Evolutionary conservation across 2,329 filamentous ascomycete genomes (phyloP).

Genomic region (Pseudogymnoascus sp.): DNA sequence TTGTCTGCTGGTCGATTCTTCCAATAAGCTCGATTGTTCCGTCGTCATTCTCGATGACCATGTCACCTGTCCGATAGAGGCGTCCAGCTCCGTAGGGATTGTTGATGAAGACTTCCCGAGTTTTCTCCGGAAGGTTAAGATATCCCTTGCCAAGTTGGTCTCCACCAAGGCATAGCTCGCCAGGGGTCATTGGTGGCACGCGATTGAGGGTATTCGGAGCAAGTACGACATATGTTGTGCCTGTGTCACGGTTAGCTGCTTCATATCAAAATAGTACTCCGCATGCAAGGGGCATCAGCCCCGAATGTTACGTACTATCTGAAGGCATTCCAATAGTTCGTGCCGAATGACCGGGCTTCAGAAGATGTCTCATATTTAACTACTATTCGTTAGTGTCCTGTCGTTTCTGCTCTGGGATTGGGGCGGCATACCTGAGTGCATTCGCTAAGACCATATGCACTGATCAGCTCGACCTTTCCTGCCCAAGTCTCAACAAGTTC

Average conservation of each 20-base stretch:
- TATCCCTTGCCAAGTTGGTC: slow-evolving; percentile 55
- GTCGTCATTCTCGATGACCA: slow-evolving; percentile 46
- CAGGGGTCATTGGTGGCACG: neutral
- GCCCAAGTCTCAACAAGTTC: slow-evolving; percentile 37
- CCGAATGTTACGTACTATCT: slow-evolving; percentile 66
- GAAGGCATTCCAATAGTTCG: slow-evolving; percentile 9
- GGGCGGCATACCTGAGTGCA: slow-evolving; percentile 59
- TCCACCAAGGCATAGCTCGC: slow-evolving; percentile 27
- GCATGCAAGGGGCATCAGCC: slow-evolving; percentile 83
- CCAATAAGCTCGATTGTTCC: slow-evolving; percentile 55
- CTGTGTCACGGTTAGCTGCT: slow-evolving; percentile 64
- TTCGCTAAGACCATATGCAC: slow-evolving; percentile 75
- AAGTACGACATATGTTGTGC: slow-evolving; percentile 64
- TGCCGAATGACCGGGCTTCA: neutral
- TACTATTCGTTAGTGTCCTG: neutral
- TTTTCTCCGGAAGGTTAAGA: slow-evolving; percentile 51
- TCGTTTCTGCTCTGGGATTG: slow-evolving; percentile 38
- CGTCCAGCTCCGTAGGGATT: slow-evolving; percentile 46
- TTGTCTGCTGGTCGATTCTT: slow-evolving; percentile 57
- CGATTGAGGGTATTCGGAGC: neutral
- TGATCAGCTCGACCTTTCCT: slow-evolving; percentile 30
- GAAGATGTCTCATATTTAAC: neutral
- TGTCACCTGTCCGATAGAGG: slow-evolving; percentile 54
- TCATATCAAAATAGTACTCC: slow-evolving; percentile 52
- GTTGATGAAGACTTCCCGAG: slow-evolving; percentile 48